A percentile compares a stretch with the other conserved stretches of the same genome.
phyloP scores from a whole-genome alignment of 2,329 filamentous ascomycete species.

The Alternaria hordeiaustralica region DNA sequence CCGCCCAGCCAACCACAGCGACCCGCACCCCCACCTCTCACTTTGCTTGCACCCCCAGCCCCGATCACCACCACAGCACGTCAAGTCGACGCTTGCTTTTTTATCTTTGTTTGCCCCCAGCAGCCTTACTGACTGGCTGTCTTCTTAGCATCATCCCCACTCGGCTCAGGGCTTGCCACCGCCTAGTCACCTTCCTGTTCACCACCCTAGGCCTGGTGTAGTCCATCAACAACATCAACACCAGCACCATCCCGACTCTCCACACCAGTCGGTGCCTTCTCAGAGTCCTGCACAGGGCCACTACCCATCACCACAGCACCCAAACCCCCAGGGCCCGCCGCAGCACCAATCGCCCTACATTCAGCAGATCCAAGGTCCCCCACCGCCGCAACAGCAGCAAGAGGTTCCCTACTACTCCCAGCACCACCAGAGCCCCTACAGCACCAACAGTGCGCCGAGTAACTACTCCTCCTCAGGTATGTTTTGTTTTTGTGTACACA shows the following conservation, averaged over 20 bases:
- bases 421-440: constrained; percentile 85
- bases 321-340: constrained; percentile 61
- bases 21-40: constrained; percentile 27
- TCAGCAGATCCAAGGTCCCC: constrained; percentile 66
- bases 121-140: constrained; percentile 39
- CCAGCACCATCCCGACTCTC: constrained; percentile 65
- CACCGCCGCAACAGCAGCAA: constrained; percentile 66
- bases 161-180: constrained; percentile 75
- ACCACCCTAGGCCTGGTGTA: constrained; percentile 74
- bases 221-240: constrained; percentile 59
- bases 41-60: constrained; percentile 23
- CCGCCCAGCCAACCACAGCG: constrained; percentile 30
- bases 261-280: constrained; percentile 64
- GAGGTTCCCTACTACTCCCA: constrained; percentile 78
- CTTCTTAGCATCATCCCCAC: constrained; percentile 74
- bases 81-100: constrained; percentile 12
- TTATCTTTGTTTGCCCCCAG: constrained; percentile 22
- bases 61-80: constrained; percentile 14
- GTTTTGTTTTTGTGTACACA: constrained; percentile 19
- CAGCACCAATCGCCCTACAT: constrained; percentile 68
- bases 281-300: constrained; percentile 64
- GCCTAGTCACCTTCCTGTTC: constrained; percentile 63
- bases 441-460: constrained; percentile 78
- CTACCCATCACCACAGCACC: constrained; percentile 72
- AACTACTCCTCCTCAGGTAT: constrained; percentile 78